Evolutionary conservation across 768 basidiomycete genomes (phyloP).

Genomic region (Mycena metata): DNA sequence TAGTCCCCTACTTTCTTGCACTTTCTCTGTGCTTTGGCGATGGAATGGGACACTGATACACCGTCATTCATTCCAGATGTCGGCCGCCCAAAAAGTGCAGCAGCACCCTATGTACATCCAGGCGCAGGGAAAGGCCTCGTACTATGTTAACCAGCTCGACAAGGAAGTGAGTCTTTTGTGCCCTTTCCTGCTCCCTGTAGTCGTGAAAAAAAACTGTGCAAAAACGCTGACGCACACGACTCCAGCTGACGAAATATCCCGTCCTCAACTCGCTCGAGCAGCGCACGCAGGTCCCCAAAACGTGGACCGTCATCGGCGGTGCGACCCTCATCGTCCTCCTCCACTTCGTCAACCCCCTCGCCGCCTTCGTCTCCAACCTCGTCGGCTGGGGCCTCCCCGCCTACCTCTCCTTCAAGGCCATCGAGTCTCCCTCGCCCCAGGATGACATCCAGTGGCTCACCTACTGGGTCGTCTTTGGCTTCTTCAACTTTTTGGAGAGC

Average conservation of each 20-base stretch:
- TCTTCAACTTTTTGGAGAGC: slow-evolving; percentile 93
- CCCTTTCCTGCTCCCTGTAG: slow-evolving; percentile 10
- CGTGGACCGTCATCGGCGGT: slow-evolving; percentile 86
- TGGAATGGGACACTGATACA: not conserved
- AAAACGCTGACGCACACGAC: slow-evolving; percentile 17
- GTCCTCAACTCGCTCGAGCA: slow-evolving; percentile 87
- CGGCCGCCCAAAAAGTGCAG: slow-evolving; percentile 85
- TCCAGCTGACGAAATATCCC: slow-evolving; percentile 87
- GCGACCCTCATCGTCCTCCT: slow-evolving; percentile 76
- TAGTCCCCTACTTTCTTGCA: not conserved
- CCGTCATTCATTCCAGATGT: slow-evolving; percentile 65
- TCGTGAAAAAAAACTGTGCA: not conserved
- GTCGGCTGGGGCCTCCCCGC: slow-evolving; percentile 96
- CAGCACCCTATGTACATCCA: slow-evolving; percentile 90
- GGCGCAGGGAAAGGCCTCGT: slow-evolving; percentile 84
- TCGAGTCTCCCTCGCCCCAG: slow-evolving; percentile 85
- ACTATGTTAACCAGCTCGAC: slow-evolving; percentile 92
- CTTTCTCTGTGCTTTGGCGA: not conserved
- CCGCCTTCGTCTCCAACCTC: slow-evolving; percentile 92
- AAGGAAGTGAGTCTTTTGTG: slow-evolving; percentile 79
- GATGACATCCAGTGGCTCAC: slow-evolving; percentile 98
- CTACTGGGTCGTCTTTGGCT: slow-evolving; percentile 97
- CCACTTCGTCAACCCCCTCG: slow-evolving; percentile 92
- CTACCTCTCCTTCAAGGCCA: slow-evolving; percentile 94
- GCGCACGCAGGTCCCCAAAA: slow-evolving; percentile 93